These are phyloP conservation scores for Populus alba DNA, from an alignment of 345 rosid species.

Conservation along the genomic window DNA sequence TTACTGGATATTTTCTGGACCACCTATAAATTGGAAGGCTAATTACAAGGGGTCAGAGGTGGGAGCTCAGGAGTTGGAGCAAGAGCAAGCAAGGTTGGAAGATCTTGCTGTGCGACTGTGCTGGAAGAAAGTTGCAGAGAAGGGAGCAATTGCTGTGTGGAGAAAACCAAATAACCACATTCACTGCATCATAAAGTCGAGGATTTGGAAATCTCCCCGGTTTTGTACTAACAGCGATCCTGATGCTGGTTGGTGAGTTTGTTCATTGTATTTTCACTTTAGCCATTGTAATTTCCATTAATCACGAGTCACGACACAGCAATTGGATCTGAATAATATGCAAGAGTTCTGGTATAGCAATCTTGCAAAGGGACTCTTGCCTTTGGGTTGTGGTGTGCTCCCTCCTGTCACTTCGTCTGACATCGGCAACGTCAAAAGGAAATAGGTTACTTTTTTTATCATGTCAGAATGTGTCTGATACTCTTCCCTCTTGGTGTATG, in stretches of 20 bases:
- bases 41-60: slow-evolving; percentile 47
- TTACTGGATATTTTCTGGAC: slow-evolving; percentile 68
- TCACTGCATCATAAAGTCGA: slow-evolving; percentile 44
- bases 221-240: slow-evolving; percentile 41
- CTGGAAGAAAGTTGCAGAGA: slow-evolving; percentile 69
- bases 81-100: slow-evolving; percentile 50
- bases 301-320: too few species aligned
- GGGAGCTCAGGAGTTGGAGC: slow-evolving; percentile 35
- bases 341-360: too few species aligned
- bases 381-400: too few species aligned
- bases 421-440: too few species aligned
- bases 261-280: slow-evolving; percentile 9
- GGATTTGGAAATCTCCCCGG: slow-evolving; percentile 32
- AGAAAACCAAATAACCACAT: slow-evolving; percentile 60
- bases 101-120: slow-evolving; percentile 52
- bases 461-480: not conserved
- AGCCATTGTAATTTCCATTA: not conserved
- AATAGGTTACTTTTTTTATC: not conserved
- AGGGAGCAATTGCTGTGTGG: slow-evolving; percentile 53
- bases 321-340: too few species aligned
- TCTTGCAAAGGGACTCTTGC: too few species aligned
- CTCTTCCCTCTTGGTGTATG: not conserved
- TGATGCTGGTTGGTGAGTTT: slow-evolving; percentile 57
- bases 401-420: too few species aligned
- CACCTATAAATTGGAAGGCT: slow-evolving; percentile 53